Evolutionary conservation across 2,329 filamentous ascomycete species (phyloP), one percentile per base, ranked within the genome.

Genomic region (Blastomyces percursus): DNA sequence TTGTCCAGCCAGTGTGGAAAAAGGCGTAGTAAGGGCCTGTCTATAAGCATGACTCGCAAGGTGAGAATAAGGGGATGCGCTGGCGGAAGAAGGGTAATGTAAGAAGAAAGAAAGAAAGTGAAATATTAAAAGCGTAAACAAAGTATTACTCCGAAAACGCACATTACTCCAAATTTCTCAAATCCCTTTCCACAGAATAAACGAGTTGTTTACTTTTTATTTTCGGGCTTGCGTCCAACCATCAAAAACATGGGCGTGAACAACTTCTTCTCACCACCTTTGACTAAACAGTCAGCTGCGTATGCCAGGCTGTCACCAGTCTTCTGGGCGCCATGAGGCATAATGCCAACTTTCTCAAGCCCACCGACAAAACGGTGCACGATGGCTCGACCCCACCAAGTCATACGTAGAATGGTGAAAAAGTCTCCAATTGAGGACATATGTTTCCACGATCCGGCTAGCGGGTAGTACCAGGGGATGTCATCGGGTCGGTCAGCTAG

Each of bases 231-330:
- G 78, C 90, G 86, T 65, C 86, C 93, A 64, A 96, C 85, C 90
- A 96, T 96, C 72, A 97, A 81, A 79, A 96, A 96, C 93, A 97
- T 97, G 62, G 93, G 93, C 1, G 93, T 97, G 79, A 97, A 97
- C n/a, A 97, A 83, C 76, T 96, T 89, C 79, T 92, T 82, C 75
- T 86, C 84, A 44, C 86, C 93, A 76, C 93, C 93, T 57, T 89
- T 90, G 27, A 96, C 92, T 60, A 97, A 80, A 70, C 85, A 89
- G 76, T 96, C 92, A 12, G 85, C 91, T 40, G 90, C 92, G 63
- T 86, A 72, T 6, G 89, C 91, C 71, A 97, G 78, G 71, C 89
- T 91, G 77, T 96, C 89, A 12, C 91, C 92, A n/a, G 91, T 96
- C 85, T 96, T 96, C 79, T 91, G 90, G 57, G 91, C 95, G 58